Percentiles rank a stretch among this genome's conserved stretches.
Conservation (phyloP, 2,329 filamentous ascomycete genomes). For the Onygena corvina region DNA sequence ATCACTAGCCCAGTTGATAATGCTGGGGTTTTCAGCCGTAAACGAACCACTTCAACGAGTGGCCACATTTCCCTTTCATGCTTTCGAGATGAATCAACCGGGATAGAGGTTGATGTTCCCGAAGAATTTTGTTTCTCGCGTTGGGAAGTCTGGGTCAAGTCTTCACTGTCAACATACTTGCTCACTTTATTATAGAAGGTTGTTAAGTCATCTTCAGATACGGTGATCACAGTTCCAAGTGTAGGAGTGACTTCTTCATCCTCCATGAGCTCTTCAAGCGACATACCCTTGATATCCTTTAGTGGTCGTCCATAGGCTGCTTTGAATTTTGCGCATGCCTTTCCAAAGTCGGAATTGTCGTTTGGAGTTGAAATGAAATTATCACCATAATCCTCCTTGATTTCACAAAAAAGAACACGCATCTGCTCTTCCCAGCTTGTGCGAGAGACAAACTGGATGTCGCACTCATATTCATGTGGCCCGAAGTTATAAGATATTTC, state of each 20-base stretch:
- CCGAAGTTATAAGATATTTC: constrained; percentile 47
- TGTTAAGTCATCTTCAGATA: constrained; percentile 29
- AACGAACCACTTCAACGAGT: constrained; percentile 33
- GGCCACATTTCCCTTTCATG: constrained; percentile 34
- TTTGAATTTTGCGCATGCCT: constrained; percentile 34
- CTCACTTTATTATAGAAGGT: constrained; percentile 39
- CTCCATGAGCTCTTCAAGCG: constrained; percentile 32
- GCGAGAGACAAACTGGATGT: constrained; percentile 46
- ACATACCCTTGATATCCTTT: background rate
- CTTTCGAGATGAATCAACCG: constrained; percentile 16
- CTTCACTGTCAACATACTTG: constrained; percentile 45
- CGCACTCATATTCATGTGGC: constrained; percentile 40
- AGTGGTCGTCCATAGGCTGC: constrained; percentile 24
- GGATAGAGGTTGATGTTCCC: background rate
- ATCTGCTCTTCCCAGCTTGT: constrained; percentile 46
- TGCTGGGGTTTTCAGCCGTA: constrained; percentile 40
- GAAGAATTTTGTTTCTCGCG: constrained; percentile 21
- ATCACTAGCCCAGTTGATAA: constrained; percentile 44
- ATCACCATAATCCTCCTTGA: constrained; percentile 32
- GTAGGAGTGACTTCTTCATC: constrained; percentile 30
- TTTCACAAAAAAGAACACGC: constrained; percentile 35
- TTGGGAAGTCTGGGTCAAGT: constrained; percentile 28
- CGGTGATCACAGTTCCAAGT: constrained; percentile 36
- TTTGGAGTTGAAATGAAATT: constrained; percentile 17
- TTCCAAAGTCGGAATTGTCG: constrained; percentile 35